Evolutionary conservation across 306 rosid species (phyloP).

Genomic region (Inga leiocalycina): DNA sequence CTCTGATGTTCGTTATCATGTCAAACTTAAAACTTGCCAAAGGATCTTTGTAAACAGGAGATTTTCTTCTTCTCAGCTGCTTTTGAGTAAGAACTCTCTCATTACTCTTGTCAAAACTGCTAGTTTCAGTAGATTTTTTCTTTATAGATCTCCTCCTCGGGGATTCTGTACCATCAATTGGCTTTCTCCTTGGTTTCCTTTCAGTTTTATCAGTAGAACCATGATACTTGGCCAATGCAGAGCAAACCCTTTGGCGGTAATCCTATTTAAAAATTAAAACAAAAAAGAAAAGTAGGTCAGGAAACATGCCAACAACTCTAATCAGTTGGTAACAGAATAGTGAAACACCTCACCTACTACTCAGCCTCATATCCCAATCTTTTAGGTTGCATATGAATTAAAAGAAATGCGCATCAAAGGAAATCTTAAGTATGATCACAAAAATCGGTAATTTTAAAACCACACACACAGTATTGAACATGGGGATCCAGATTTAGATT

Average conservation of each 20-base stretch:
- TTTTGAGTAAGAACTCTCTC: slow-evolving; percentile 23
- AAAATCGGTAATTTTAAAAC: not conserved
- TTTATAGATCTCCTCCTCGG: slow-evolving; percentile 38
- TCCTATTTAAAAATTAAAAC: slow-evolving; percentile 46
- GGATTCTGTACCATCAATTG: slow-evolving; percentile 35
- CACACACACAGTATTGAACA: not conserved
- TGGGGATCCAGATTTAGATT: not conserved
- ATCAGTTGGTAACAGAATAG: not conserved
- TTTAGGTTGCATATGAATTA: not conserved
- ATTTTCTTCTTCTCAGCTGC: slow-evolving; percentile 45
- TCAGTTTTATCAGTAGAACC: slow-evolving; percentile 44
- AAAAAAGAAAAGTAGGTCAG: not conserved
- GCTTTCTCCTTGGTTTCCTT: slow-evolving; percentile 53
- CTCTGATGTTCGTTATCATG: slow-evolving; percentile 67
- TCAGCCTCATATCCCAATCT: not conserved
- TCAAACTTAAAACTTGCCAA: slow-evolving; percentile 61
- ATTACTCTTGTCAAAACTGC: slow-evolving; percentile 20
- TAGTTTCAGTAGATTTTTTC: slow-evolving; percentile 30
- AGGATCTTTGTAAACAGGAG: slow-evolving; percentile 64
- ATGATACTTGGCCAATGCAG: slow-evolving; percentile 58
- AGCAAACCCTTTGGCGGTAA: slow-evolving; percentile 61
- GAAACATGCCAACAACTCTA: not conserved
- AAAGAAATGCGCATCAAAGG: not conserved
- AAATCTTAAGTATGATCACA: not conserved
- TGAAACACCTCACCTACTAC: not conserved